These are phyloP conservation scores for Tulasnella sp. DNA, from an alignment of 768 basidiomycete genomes.

Conservation along the genomic window DNA sequence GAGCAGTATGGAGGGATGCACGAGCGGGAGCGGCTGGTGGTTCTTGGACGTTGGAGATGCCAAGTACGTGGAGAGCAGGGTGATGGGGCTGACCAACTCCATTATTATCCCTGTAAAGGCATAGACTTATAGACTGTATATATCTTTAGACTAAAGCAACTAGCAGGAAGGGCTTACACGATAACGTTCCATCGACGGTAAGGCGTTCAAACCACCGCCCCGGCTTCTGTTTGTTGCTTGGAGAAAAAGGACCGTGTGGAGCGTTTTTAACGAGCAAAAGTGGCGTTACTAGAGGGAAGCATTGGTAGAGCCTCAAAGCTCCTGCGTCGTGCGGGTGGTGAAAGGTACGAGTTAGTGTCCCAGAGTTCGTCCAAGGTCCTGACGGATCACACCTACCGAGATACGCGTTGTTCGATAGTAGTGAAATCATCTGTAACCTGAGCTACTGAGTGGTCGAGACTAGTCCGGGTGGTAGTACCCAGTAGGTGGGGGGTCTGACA, in stretches of 20 bases:
- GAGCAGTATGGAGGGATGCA: conserved; percentile 55
- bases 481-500: no score
- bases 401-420: background rate
- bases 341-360: background rate
- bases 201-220: background rate
- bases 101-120: conserved; percentile 17
- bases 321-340: background rate
- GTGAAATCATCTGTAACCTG: no score
- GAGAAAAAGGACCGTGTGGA: conserved; percentile 16
- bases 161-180: background rate
- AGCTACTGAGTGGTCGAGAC: no score
- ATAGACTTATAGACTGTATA: background rate
- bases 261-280: conserved; percentile 1
- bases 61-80: conserved; percentile 10
- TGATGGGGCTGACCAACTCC: conserved; percentile 23
- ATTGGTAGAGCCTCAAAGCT: conserved; percentile 7
- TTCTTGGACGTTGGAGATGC: background rate
- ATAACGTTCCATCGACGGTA: background rate
- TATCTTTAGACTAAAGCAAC: background rate
- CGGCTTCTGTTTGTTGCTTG: background rate
- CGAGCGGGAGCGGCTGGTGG: background rate
- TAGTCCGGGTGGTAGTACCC: no score
- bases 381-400: background rate
- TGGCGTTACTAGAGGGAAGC: background rate
- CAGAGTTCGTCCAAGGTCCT: background rate